Percentiles rank a stretch among this genome's conserved stretches.
These are phyloP conservation scores for Talaromyces sp. DNA, from an alignment of 2,329 filamentous ascomycete species.

Conservation along the genomic window DNA sequence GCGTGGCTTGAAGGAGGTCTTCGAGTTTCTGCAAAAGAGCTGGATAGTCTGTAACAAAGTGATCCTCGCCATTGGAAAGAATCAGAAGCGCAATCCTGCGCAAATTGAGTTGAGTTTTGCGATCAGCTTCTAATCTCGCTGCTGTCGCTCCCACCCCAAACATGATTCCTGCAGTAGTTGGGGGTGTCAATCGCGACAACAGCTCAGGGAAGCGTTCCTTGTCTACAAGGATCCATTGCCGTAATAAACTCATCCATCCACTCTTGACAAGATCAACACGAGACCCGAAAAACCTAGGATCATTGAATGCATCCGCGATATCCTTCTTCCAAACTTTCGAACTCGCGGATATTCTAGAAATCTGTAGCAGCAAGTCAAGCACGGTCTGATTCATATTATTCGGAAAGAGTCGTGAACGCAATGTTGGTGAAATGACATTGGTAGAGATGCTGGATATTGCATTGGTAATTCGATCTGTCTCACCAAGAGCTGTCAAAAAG, in stretches of 20 bases:
- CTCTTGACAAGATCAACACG: constrained; percentile 62
- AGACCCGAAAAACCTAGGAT: constrained; percentile 77
- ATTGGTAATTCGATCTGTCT: constrained; percentile 75
- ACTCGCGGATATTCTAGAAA: constrained; percentile 72
- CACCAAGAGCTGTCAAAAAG: constrained; percentile 76
- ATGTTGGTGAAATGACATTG: constrained; percentile 74
- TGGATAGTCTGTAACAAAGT: constrained; percentile 72
- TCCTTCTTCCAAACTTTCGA: constrained; percentile 94
- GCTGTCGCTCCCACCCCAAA: constrained; percentile 97
- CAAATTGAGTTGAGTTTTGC: constrained; percentile 85
- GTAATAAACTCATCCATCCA: constrained; percentile 79
- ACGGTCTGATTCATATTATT: constrained; percentile 73
- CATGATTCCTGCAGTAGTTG: constrained; percentile 91
- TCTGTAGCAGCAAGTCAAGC: constrained; percentile 69
- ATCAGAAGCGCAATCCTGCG: constrained; percentile 77
- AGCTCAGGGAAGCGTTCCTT: constrained; percentile 86
- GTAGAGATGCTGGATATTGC: constrained; percentile 78
- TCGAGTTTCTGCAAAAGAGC: constrained; percentile 77
- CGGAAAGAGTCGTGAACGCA: constrained; percentile 83
- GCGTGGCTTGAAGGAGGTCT: constrained; percentile 78
- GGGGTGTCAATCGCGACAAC: constrained; percentile 71
- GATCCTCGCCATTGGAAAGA: constrained; percentile 71
- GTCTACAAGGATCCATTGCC: constrained; percentile 79
- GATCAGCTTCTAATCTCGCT: constrained; percentile 89
- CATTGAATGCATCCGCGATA: constrained; percentile 85